Conservation (phyloP, 176 grass and related monocot species). For the Cenchrus purpureus region DNA sequence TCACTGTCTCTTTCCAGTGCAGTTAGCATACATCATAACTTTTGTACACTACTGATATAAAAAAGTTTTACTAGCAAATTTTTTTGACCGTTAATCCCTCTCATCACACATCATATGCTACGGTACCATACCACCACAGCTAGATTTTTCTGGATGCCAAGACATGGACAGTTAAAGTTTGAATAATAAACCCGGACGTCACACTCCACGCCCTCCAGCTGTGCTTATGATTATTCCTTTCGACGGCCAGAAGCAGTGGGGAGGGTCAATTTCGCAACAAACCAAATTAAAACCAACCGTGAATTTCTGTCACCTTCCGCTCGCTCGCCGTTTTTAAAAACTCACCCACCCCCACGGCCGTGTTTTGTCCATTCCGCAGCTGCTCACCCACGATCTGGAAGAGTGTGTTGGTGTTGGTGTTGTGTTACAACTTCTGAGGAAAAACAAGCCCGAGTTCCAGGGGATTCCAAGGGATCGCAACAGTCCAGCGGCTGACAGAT, state of each 20-base stretch:
- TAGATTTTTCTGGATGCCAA: constrained; percentile 4
- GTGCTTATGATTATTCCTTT: neutral
- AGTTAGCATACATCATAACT: neutral
- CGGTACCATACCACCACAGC: neutral
- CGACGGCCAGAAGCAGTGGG: neutral
- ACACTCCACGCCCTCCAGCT: neutral
- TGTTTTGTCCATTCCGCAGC: neutral
- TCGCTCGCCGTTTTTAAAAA: neutral
- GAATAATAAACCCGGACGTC: neutral
- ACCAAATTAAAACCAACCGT: neutral
- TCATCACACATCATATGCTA: neutral
- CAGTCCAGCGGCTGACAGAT: constrained; percentile 28
- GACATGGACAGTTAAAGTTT: constrained; percentile 19
- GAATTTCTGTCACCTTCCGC: neutral
- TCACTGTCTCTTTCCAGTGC: neutral
- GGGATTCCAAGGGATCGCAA: neutral
- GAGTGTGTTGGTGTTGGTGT: neutral
- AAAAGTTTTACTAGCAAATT: neutral
- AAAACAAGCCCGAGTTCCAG: constrained; percentile 2
- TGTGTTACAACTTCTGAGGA: neutral
- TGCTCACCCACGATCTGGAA: constrained; percentile 23
- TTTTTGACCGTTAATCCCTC: neutral
- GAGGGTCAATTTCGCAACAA: neutral
- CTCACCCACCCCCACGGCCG: too few species aligned
- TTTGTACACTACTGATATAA: neutral